Evolutionary conservation across 176 grass and related monocot genomes (phyloP).

Genomic region (Phoenix roebelenii): DNA sequence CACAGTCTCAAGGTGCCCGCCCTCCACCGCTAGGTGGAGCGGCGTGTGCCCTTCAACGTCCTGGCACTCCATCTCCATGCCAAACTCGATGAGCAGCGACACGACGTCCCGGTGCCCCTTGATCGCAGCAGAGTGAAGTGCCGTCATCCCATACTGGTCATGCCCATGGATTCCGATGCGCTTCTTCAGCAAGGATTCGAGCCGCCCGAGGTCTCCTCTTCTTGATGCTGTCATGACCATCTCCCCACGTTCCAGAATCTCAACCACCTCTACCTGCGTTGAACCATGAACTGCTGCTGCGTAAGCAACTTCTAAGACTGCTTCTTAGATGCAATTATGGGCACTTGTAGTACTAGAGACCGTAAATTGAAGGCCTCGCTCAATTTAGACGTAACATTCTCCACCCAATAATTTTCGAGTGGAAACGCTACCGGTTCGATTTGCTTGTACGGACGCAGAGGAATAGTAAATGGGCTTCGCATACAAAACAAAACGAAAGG

Average conservation of each 20-base stretch:
- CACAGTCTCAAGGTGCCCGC: conserved; percentile 50
- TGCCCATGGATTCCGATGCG: conserved; percentile 36
- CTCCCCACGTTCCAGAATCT: conserved; percentile 68
- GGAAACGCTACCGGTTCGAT: too few relatives aligned
- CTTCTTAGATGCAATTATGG: too few relatives aligned
- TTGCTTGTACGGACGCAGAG: too few relatives aligned
- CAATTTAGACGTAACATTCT: too few relatives aligned
- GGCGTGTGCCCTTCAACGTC: conserved; percentile 73
- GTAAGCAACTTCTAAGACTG: too few relatives aligned
- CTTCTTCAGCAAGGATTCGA: conserved; percentile 59
- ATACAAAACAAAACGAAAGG: too few relatives aligned
- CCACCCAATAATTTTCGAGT: too few relatives aligned
- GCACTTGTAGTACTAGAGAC: too few relatives aligned
- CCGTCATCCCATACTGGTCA: conserved; percentile 82
- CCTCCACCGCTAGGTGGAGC: conserved; percentile 76
- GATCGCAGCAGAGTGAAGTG: conserved; percentile 72
- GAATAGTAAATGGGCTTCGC: too few relatives aligned
- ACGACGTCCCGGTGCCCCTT: conserved; percentile 70
- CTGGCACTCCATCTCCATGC: conserved; percentile 63
- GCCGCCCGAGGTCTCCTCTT: conserved; percentile 53
- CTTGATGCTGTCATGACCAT: conserved; percentile 68
- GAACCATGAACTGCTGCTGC: too few relatives aligned
- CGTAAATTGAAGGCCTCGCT: too few relatives aligned
- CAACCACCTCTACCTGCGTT: conserved; percentile 59
- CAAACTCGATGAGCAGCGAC: conserved; percentile 50